A percentile compares a stretch with the other conserved stretches of the same genome.
These are phyloP conservation scores for Raffaelea ambrosiae DNA, from an alignment of 2,329 filamentous ascomycete genomes.

Conservation along the genomic window DNA sequence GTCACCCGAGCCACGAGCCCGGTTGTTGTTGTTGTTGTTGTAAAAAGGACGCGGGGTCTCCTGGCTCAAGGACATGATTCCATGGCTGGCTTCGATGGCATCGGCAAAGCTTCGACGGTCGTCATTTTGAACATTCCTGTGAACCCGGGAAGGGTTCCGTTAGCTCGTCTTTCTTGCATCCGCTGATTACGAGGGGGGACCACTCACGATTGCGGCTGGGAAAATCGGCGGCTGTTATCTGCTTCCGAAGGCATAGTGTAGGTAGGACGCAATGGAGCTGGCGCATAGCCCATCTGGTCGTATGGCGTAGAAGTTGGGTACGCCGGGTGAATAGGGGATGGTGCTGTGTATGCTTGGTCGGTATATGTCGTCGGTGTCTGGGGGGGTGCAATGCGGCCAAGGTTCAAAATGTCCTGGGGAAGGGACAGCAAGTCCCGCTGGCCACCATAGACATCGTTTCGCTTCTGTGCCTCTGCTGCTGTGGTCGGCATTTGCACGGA, in stretches of 20 bases:
- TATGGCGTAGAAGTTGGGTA: slow-evolving; percentile 63
- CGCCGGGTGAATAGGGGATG: slow-evolving; percentile 56
- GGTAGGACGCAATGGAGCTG: slow-evolving; percentile 52
- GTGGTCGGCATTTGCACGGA: too few relatives aligned
- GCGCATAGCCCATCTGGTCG: slow-evolving; percentile 67
- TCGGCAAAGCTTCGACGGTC: slow-evolving; percentile 70
- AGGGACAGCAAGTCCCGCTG: slow-evolving; percentile 61
- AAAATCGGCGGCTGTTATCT: slow-evolving; percentile 26
- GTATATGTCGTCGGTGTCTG: slow-evolving; percentile 55
- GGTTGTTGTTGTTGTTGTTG: slow-evolving; percentile 31
- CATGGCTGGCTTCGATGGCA: slow-evolving; percentile 83
- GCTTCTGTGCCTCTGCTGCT: too few relatives aligned
- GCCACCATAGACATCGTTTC: slow-evolving; percentile 46
- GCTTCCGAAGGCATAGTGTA: slow-evolving; percentile 32
- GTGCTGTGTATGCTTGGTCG: slow-evolving; percentile 58
- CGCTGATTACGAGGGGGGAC: too few relatives aligned
- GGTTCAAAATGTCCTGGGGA: slow-evolving; percentile 64
- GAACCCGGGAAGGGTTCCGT: too few relatives aligned
- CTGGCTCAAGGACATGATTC: slow-evolving; percentile 93
- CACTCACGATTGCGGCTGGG: slow-evolving; percentile 3
- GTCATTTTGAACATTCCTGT: slow-evolving; percentile 42
- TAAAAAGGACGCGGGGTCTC: slow-evolving; percentile 90
- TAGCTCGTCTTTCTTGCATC: too few relatives aligned
- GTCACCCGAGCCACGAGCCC: slow-evolving; percentile 65
- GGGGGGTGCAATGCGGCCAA: slow-evolving; percentile 49